These are phyloP conservation scores for Besnoitia besnoiti DNA, from an alignment of 169 alveolate species.

Conservation along the genomic window DNA sequence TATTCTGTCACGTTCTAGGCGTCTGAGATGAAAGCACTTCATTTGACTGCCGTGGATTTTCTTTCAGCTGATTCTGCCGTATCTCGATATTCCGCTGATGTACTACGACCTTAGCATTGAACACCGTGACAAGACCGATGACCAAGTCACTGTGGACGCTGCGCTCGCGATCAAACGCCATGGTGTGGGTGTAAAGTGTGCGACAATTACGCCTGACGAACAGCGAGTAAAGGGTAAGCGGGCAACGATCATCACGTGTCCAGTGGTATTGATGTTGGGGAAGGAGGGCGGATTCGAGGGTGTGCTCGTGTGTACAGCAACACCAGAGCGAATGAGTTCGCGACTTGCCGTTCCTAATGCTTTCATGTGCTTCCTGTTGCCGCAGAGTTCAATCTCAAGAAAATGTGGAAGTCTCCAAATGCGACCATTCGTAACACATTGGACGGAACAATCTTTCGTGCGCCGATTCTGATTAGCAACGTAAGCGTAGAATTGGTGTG, in stretches of 20 bases:
- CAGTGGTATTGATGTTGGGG: too few relatives aligned
- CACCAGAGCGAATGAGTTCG: background rate
- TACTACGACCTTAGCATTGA: conserved; percentile 92
- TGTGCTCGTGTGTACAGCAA: background rate
- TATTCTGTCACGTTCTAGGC: too few relatives aligned
- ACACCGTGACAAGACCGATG: conserved; percentile 92
- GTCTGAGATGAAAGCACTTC: too few relatives aligned
- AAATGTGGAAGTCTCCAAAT: conserved; percentile 96
- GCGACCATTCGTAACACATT: conserved; percentile 94
- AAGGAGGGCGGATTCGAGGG: background rate
- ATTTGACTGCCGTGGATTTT: too few relatives aligned
- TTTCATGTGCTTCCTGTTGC: background rate
- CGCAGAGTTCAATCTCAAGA: conserved; percentile 90
- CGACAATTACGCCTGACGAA: conserved; percentile 96
- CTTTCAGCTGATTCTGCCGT: conserved; percentile 87
- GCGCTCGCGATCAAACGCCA: conserved; percentile 90
- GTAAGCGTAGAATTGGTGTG: conserved; percentile 22
- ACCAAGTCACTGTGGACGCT: conserved; percentile 93
- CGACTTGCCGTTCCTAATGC: background rate
- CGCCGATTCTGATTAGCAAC: conserved; percentile 92
- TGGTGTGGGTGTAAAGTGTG: conserved; percentile 94
- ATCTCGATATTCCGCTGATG: conserved; percentile 86
- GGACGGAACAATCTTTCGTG: conserved; percentile 96
- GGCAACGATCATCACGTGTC: too few relatives aligned
- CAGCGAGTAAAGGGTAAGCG: conserved; percentile 83